Evolutionary conservation across 2,329 filamentous ascomycete species (phyloP), one percentile per base, ranked within the genome.

Genomic region (Ascochyta lentis): DNA sequence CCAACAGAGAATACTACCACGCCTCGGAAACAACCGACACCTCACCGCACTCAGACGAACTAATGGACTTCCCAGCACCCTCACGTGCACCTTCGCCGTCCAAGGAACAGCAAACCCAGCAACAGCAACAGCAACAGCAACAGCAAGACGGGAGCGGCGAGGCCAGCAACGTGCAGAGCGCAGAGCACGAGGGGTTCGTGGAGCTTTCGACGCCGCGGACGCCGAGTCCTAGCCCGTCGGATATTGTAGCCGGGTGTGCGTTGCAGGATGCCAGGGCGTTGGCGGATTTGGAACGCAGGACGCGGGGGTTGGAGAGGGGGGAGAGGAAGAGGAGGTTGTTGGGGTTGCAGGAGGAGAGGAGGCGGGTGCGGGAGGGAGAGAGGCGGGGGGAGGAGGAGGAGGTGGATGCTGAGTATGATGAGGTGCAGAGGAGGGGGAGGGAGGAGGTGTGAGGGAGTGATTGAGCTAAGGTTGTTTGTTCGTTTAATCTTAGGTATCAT

Each of bases 1-100:
- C 48, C 34, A 56, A 31, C 13, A 23, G 54, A 4, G 48, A 56
- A 34, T 52, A 47, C 39, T 50, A 47, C 54, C 16, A 9, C 26
- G 3, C 43, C 8, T 46, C 43, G 5, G 34, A 26, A 3, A 26
- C 43, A 1, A 48, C 6, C 29, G 51, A 49, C 31, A 24, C 51
- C 13, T 29, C 10, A 26, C 40, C 22, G 29, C 10, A 19, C 16
- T n/a, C 27, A 1, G 33, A 37, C 40, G 27, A 29, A 10, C 7
- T 29, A 10, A 42, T 42, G 3, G 40, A 50, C 13, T 45, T 24
- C 15, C 19, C 19, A 19, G 19, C 19, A 19, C 19, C 19, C 19
- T 19, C 19, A 19, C 19, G 19, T 19, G 19, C 19, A 19, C 3
- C 19, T 19, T 19, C 19, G 3, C 19, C 19, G 19, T 19, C 19